Evolutionary conservation across 768 basidiomycete species (phyloP).

Genomic region (Serendipita sp.): DNA sequence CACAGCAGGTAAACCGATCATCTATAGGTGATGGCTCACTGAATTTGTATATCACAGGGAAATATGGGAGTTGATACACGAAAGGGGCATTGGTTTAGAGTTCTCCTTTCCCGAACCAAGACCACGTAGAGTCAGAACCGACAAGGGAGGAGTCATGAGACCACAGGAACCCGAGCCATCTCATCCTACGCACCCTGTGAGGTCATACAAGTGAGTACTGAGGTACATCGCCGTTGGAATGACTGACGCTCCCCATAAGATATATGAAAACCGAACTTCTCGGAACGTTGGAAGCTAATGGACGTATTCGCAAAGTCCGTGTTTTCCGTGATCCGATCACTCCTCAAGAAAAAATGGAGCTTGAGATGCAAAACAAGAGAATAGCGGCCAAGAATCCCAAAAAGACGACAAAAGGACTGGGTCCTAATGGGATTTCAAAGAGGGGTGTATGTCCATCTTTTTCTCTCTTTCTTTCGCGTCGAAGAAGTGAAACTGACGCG

Average conservation of each 20-base stretch:
- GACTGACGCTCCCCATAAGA: not conserved
- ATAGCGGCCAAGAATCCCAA: too few relatives aligned
- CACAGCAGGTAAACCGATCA: not conserved
- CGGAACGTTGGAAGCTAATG: not conserved
- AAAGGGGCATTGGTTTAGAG: not conserved
- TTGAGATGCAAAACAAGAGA: too few relatives aligned
- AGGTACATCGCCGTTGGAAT: not conserved
- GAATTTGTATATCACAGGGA: not conserved
- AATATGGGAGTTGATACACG: not conserved
- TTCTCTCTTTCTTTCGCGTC: too few relatives aligned
- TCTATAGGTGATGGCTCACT: not conserved
- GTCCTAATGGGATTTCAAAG: too few relatives aligned
- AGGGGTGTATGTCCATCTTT: too few relatives aligned
- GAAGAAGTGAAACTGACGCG: not conserved
- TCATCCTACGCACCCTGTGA: not conserved
- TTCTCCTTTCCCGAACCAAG: not conserved
- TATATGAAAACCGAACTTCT: not conserved
- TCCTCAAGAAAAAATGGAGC: too few relatives aligned
- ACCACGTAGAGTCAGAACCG: not conserved
- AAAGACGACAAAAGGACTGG: too few relatives aligned
- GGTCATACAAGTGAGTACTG: not conserved
- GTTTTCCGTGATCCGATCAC: not conserved
- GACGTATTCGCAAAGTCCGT: not conserved
- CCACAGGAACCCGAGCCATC: not conserved
- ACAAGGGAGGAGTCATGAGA: not conserved